Evolutionary conservation across 345 rosid species (phyloP), one percentile per base, ranked within the genome.

Genomic region (Heritiera fomes): DNA sequence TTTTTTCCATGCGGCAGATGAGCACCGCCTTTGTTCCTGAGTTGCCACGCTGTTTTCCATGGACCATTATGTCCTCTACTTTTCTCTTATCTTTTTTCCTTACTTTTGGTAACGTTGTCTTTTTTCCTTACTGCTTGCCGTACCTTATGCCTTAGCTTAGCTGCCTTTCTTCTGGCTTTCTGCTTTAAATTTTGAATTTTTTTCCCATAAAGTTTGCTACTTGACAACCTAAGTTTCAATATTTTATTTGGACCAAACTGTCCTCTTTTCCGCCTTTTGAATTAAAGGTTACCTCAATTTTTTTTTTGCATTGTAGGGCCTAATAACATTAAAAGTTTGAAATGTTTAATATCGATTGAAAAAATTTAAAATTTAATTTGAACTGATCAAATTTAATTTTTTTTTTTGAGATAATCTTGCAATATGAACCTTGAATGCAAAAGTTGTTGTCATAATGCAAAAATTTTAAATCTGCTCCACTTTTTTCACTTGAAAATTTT

Each of bases 161-260:
- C 50, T 40, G 73, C 55, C 50, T 41, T 13, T 23, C 73, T 34
- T 3, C 2, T 69, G 32, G 10, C 11, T 3, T 12, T 7, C 20
- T 3, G 32, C 28, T 79, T 79, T 30, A 15, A 79, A 79, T 38
- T 64, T 79, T 64, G 46, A 64, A 64, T 40, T 53, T 47, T 53
- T 47, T 53, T 2, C 15, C 53, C 20, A 38, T 34, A 32, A 62
- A 50, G 65, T 12, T 30, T 5, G 18, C 58, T 3, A 18, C 43
- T 50, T 23, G 18, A 46, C 61, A n/a, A 10, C 47, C 28, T 8
- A 13, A 6, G 17, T 60, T 28, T 14, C 50, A 10, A 2, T 49
- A 23, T 47, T 32, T 12, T 0, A 15, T 45, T 55, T 32, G 82
- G 78, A 58, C 82, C 61, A n/a, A 75, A 66, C 7, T 75, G 10